Base-by-base conservation (phyloP, 495 filamentous ascomycete species). In the Aspergillus cristatus region DNA sequence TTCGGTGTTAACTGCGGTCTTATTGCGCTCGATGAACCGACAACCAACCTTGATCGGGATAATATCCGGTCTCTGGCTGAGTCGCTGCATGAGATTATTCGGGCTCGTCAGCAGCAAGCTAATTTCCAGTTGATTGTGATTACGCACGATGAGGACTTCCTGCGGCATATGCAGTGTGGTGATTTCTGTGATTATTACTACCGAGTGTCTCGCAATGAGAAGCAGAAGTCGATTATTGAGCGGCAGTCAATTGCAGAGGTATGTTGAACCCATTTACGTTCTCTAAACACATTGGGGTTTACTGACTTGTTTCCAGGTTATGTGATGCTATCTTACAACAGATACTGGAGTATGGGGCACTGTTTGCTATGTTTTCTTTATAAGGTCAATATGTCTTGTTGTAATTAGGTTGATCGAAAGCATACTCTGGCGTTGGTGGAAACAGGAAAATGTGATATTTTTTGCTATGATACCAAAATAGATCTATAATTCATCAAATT, bases 121-220 rank as follows among this genome's bases (percentile, higher is more conserved):
- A 99, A 99, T 49, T 93, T 99, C 66, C 93, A 97, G 67, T 72
- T 97, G 30, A 93, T 99, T 58, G 84, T 97, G 40, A 99, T 99
- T 57, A 99, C 91, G 24, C 91, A 99, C 70, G 91, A 99, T 61
- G 91, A 97, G 62, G 88, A 96, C 45, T 99, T 99, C 58, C 55
- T 99, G 48, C 74, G 78, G 34, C 76, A 84, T 42, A 99, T 99
- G 93, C 78, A 86, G 51, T 90, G 86, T 57, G 76, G 75, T n/a
- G 91, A 97, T 48, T 96, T 94, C 57, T 83, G 80, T 43, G 93
- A 97, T 56, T 75, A 79, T 50, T 99, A 96, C 46, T 97, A 79
- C 45, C 76, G 87, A 1, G 82, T 99, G 13, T 79, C 71, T 40
- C 71, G 90, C 28, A 82, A 93, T 53, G 81, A 84, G 47, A 78